Base-by-base conservation (phyloP, 2,329 filamentous ascomycete species). In the Phyllosticta ampelicida region DNA sequence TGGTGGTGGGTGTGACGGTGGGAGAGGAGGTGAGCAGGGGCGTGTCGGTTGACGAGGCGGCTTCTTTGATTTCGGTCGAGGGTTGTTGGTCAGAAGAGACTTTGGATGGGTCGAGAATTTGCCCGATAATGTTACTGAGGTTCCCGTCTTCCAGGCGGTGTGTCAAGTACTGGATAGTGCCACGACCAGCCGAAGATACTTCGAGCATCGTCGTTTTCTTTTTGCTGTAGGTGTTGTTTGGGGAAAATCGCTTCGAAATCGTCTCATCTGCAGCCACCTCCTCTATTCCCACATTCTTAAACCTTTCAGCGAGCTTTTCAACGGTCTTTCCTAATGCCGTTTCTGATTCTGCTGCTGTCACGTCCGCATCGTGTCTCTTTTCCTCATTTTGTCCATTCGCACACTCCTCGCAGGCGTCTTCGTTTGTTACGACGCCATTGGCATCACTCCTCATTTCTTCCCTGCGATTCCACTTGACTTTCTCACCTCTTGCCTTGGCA, bases 151-250 rank as follows among this genome's bases (percentile, higher is more conserved):
- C 80, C 26, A 95, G 79, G 48, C 82, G 77, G 62, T 89, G 87
- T 58, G 88, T 84, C 51, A 95, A 81, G 68, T 95, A 94, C 64
- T 88, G 86, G 51, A 94, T 85, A 54, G 80, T 82, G 0, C 86
- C 86, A 60, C 83, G 84, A 5, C 85, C 85, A 58, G 84, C 77
- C 55, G 80, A 78, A 5, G 77, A 78, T 44, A 71, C 63, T 54
- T 74, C 69, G 1, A 74, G 63, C 10, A 65, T 69, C 23, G 23
- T 26, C 18, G 66, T 65, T 54, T 51, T 62, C 55, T 55, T 66
- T n/a, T 44, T 44, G 36, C 13, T 44, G 36, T 60, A 44, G 52
- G 58, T 13, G 5, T 51, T 51, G 9, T 54, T 58, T 6, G 55
- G 55, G 3, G 36, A 58, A 51, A 29, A 53, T 20, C 5, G 48